Evolutionary conservation across 495 filamentous ascomycete genomes (phyloP).

Genomic region (Hyaloscypha hepaticicola): DNA sequence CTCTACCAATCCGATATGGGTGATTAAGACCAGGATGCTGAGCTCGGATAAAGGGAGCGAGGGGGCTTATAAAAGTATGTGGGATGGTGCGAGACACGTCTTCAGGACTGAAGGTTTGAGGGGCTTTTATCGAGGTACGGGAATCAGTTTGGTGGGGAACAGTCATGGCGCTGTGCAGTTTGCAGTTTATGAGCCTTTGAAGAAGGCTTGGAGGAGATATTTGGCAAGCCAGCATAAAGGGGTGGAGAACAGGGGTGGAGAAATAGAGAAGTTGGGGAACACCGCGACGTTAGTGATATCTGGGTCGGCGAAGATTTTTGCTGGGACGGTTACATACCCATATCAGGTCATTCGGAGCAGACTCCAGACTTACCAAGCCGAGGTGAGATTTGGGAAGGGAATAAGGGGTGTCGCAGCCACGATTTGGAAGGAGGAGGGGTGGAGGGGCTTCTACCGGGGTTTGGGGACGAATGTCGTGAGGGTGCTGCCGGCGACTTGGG

Average conservation of each 20-base stretch:
- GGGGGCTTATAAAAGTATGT: constrained; percentile 80
- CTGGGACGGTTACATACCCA: constrained; percentile 85
- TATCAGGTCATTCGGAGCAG: constrained; percentile 88
- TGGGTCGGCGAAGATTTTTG: constrained; percentile 81
- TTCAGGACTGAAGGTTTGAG: constrained; percentile 64
- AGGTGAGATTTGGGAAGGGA: constrained; percentile 63
- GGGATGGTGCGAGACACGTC: constrained; percentile 63
- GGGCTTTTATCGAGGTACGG: constrained; percentile 91
- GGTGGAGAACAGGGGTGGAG: constrained; percentile 6
- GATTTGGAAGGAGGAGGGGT: constrained; percentile 76
- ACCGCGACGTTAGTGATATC: constrained; percentile 75
- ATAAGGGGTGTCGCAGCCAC: constrained; percentile 66
- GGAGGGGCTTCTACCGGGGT: constrained; percentile 88
- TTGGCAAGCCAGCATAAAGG: constrained; percentile 19
- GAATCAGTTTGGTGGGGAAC: constrained; percentile 85
- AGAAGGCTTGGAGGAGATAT: constrained; percentile 50
- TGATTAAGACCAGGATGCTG: constrained; percentile 97
- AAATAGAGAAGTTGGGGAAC: constrained; percentile 56
- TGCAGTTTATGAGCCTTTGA: constrained; percentile 88
- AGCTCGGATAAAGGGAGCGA: constrained; percentile 68
- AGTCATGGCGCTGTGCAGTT: constrained; percentile 95
- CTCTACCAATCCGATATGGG: constrained; percentile 96
- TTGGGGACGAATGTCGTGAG: constrained; percentile 83
- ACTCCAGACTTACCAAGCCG: constrained; percentile 84
- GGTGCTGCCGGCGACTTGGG: constrained; percentile 91